Evolutionary conservation across 495 filamentous ascomycete species (phyloP), one percentile per base, ranked within the genome.

Genomic region (Acidomyces sp.): DNA sequence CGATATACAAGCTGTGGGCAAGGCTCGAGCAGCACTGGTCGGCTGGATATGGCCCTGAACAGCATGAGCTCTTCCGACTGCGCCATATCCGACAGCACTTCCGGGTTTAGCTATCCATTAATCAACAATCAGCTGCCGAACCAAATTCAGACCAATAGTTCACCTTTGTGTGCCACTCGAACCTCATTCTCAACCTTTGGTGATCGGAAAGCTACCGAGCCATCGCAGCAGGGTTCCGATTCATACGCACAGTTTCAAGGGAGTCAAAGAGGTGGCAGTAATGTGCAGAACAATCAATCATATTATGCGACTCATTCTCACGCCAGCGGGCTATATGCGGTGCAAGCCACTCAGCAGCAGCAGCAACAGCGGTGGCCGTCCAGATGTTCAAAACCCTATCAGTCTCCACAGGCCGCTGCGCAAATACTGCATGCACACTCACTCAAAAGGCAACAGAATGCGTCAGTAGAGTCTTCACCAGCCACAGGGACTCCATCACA

Each of bases 401-500:
- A 31, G 5, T 46, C 47, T 16, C 42, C 47, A 18, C 41, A 35
- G 4, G 15, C 46, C n/a, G 23, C 25, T 9, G 3, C 22, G n/a
- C 33, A 34, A 48, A 18, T 32, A 41, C 39, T 36, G 26, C 41
- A 44, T 12, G 21, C 32, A 4, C 23, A 37, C 19, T 12, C 18
- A 12, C 23, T 25, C 16, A 37, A 17, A 16, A 12, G 29, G 20
- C 40, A 51, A 37, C 34, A 44, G 13, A 42, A 37, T 24, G 37
- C 31, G 13, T 51, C 48, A 10, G 40, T 36, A 30, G 51, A 46
- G 50, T 47, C 43, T 17, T 41, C 18, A 15, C 37, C 33, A 38
- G 45, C 53, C 2, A 64, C 62, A 2, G 62, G 64, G 2, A 56
- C 64, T 45, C 62, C 62, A 12, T 62, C 48, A 19, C 59, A 59